Evolutionary conservation across 2,329 filamentous ascomycete genomes (phyloP).

Genomic region (Thelonectria blattea): DNA sequence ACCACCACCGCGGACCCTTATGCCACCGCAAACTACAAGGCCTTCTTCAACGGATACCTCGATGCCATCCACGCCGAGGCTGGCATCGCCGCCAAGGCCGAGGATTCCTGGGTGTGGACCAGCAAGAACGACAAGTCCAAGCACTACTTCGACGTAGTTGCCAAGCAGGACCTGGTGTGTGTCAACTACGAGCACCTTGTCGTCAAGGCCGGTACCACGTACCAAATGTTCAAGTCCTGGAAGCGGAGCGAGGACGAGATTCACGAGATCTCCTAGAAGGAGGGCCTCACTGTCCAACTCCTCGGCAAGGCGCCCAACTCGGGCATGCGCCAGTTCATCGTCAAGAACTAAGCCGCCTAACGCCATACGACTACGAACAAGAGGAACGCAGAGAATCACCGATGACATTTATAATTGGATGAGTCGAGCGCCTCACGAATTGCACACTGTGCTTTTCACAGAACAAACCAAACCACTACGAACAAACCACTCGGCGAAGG

Average conservation of each 20-base stretch:
- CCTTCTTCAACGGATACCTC: conserved; percentile 24
- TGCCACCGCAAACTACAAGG: conserved; percentile 22
- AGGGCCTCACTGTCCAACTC: conserved; percentile 22
- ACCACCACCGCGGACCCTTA: conserved; percentile 15
- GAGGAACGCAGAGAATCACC: too few species aligned
- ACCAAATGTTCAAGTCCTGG: conserved; percentile 34
- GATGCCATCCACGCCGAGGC: conserved; percentile 12
- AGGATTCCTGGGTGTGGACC: conserved; percentile 17
- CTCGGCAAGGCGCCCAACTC: conserved; percentile 28
- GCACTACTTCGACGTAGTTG: conserved; percentile 30
- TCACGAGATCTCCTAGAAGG: conserved; percentile 15
- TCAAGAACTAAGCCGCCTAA: neutral
- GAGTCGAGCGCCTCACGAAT: too few species aligned
- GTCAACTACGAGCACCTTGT: conserved; percentile 5
- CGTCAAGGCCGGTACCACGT: neutral
- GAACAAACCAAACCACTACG: too few species aligned
- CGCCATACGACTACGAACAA: too few species aligned
- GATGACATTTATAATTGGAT: too few species aligned
- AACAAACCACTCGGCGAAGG: too few species aligned
- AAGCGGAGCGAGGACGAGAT: conserved; percentile 28
- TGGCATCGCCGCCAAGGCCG: conserved; percentile 10
- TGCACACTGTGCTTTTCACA: too few species aligned
- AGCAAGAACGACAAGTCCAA: conserved; percentile 13
- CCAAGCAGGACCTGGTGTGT: conserved; percentile 23
- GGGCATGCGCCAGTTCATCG: conserved; percentile 30